A percentile compares a stretch with the other conserved stretches of the same genome.
Conservation (phyloP, 441 rosid species). For the Gossypium schwendimanii region DNA sequence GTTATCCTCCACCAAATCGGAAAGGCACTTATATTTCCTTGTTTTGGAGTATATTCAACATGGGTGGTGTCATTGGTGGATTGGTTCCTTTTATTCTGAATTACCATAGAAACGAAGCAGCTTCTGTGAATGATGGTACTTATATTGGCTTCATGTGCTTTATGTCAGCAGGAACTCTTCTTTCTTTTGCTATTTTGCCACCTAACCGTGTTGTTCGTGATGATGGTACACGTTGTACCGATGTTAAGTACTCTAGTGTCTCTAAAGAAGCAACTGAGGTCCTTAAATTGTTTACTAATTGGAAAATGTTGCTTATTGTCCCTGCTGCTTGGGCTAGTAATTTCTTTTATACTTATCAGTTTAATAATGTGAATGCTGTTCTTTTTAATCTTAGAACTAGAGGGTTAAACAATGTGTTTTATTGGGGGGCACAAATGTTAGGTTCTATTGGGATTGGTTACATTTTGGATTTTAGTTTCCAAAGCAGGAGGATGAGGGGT, state of each 20-base stretch:
- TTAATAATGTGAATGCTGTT: slow-evolving; percentile 27
- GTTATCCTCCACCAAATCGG: slow-evolving; percentile 72
- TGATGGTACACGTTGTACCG: slow-evolving; percentile 38
- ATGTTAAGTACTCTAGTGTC: slow-evolving; percentile 19
- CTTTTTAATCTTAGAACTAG: slow-evolving; percentile 29
- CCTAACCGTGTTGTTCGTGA: slow-evolving; percentile 41
- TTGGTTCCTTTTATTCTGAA: slow-evolving; percentile 72
- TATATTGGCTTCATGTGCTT: slow-evolving; percentile 62
- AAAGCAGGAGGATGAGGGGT: slow-evolving; percentile 28
- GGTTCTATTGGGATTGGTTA: slow-evolving; percentile 32
- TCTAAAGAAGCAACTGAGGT: slow-evolving; percentile 33
- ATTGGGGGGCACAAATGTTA: slow-evolving; percentile 38
- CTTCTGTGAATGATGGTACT: slow-evolving; percentile 55
- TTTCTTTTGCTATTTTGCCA: slow-evolving; percentile 44
- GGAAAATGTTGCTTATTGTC: slow-evolving; percentile 32
- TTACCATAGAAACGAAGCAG: slow-evolving; percentile 34
- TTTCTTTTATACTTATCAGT: slow-evolving; percentile 32
- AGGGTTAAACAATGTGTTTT: slow-evolving; percentile 32
- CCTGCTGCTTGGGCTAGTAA: slow-evolving; percentile 40
- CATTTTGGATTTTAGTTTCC: slow-evolving; percentile 28
- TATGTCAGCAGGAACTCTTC: slow-evolving; percentile 39
- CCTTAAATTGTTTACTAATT: slow-evolving; percentile 24
- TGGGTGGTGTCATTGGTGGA: slow-evolving; percentile 89
- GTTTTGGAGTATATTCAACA: slow-evolving; percentile 86
- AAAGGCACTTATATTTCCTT: slow-evolving; percentile 78